These are phyloP conservation scores for Eudorina sp. DNA, from an alignment of 139 green algal genomes.

Conservation along the genomic window DNA sequence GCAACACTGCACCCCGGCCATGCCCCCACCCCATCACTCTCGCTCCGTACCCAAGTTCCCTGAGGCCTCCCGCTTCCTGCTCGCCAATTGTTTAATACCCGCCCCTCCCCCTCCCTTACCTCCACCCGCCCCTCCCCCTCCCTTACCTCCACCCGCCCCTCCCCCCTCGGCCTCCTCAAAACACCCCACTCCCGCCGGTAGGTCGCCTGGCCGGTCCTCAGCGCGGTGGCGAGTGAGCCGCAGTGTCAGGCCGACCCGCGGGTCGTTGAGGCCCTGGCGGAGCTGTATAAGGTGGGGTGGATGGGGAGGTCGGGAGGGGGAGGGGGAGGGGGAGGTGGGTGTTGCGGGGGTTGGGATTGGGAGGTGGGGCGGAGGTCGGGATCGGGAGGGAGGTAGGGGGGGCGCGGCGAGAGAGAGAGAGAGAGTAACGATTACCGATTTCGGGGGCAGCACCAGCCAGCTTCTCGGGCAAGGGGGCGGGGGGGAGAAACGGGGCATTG, in stretches of 20 bases:
- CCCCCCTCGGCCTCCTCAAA: not conserved
- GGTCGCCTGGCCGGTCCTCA: constrained; percentile 61
- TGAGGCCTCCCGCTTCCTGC: no score
- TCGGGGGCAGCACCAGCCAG: no score
- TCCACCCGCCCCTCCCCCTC: no score
- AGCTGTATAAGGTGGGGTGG: constrained; percentile 69
- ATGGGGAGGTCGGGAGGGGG: constrained; percentile 43
- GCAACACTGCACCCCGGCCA: no score
- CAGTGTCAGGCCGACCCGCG: constrained; percentile 53
- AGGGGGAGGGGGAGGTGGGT: not conserved
- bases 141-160: not conserved
- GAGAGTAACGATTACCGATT: no score
- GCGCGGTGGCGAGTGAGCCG: constrained; percentile 49
- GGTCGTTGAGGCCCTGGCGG: constrained; percentile 65
- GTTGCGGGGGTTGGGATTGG: not conserved
- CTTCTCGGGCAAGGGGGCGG: no score
- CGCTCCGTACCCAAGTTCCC: no score
- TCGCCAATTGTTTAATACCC: no score
- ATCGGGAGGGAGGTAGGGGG: not conserved
- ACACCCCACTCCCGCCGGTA: constrained; percentile 55
- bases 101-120: no score
- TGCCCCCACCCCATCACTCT: no score
- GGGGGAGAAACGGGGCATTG: no score
- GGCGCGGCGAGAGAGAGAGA: not conserved
- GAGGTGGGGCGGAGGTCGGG: no score